Evolutionary conservation across 306 rosid genomes (phyloP), one percentile per base, ranked within the genome.

Genomic region (Fragaria iinumae): DNA sequence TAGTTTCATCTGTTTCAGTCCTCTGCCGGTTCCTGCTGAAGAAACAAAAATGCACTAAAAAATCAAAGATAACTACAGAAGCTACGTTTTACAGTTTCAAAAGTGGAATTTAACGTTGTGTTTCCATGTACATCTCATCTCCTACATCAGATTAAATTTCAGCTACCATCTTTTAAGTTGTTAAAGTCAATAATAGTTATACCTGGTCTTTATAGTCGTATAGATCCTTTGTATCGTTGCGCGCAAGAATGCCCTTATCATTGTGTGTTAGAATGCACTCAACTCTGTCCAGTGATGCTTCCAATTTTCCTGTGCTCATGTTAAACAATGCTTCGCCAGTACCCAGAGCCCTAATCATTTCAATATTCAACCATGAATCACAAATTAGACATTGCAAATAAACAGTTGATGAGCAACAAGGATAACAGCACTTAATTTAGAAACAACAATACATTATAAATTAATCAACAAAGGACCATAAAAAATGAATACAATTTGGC

Each of bases 261-360:
- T 75, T 78, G 75, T 90, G 92, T 66, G 96, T 95, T 80, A 95
- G 38, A 82, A 95, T 87, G 84, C 90, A 84, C 86, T 95, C 98
- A 25, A 95, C 90, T 86, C 98, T 87, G 82, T 95, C 98, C 68
- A 95, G 92, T 25, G 98, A 94, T 80, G 96, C 97, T 71, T 90
- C 90, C 73, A 90, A 73, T 76, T 82, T 83, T 72, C 97, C 97
- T 0, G 97, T 87, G 72, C 91, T 86, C 98, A 92, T 87, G 89
- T 95, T 95, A 84, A 95, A 90, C 88, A 92, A 29, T 47, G 96
- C 91, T 65, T 95, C 98, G 17, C 88, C 89, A 12, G 98, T 89
- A 41, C 98, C 98, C 69, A 95, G 57, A 69, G 88, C 97, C 87
- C 97, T 95, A 79, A 70, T 55, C 23, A 59, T 23, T 73, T 44